Base-by-base conservation (phyloP, 768 basidiomycete genomes). In the Tulasnella calospora region DNA sequence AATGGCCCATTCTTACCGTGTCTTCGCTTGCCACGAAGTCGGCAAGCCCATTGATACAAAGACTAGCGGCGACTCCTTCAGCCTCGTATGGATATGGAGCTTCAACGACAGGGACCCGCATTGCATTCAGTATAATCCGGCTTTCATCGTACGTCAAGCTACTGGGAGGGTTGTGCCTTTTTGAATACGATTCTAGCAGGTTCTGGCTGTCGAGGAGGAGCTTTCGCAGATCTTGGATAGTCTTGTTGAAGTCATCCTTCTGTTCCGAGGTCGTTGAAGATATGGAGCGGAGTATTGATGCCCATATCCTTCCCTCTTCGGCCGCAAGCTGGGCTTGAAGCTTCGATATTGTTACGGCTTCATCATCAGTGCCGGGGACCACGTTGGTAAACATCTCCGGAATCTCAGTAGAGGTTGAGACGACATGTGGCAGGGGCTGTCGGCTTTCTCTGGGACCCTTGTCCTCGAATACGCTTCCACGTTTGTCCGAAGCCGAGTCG, bases 1-100 rank as follows among this genome's bases (percentile, higher is more conserved):
- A 67, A 74, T 44, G 76, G 19, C 79, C 23, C 51, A 51, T n/a
- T 51, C 88, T 46, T 82, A 93, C 92, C 33, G 93, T 94, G 83
- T 98, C 96, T 85, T 98, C 96, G 80, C 93, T 96, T 5, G 89
- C 93, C 27, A 97, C 96, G 82, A 89, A 95, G 84, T 98, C 95
- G 0, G 94, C 95, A 69, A 87, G 82, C 2, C 96, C 95, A 38
- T 88, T 85, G 21, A 90, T 81, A 15, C 94, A 94, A 51, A 97
- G 86, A 10, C 92, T 88, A 7, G 93, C 89, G 0, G 95, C 95
- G 44, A 97, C 84, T 0, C 93, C 94, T 84, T 98, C 96, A 1
- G 92, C 96, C 83, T 98, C 96, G 78, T 88, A 90, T 0, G 91
- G 88, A 0, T 91, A 91, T 0, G 86, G 85, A 12, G 91, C 85